These are phyloP conservation scores for Phaeotremella fagi DNA, from an alignment of 768 basidiomycete genomes.

Conservation along the genomic window DNA sequence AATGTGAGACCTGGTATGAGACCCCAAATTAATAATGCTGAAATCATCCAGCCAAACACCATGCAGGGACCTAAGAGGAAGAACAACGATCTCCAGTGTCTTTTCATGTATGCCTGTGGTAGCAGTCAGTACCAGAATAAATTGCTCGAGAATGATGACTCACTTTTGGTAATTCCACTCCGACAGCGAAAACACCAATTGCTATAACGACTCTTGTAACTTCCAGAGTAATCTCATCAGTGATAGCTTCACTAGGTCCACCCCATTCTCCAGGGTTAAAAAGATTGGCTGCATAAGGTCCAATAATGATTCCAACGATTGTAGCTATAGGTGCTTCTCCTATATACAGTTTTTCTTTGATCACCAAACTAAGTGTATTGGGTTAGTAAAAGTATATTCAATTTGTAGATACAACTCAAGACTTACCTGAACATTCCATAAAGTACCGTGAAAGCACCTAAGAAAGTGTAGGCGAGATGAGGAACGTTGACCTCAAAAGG, in stretches of 20 bases:
- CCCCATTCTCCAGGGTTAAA: conserved; percentile 81
- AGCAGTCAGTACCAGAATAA: background rate
- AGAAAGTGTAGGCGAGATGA: conserved; percentile 71
- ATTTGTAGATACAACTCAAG: no score
- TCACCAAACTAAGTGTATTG: conserved; percentile 71
- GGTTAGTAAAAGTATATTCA: no score
- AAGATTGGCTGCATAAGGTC: conserved; percentile 74
- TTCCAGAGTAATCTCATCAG: conserved; percentile 82
- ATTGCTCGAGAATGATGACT: conserved; percentile 13
- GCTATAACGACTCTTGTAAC: conserved; percentile 88
- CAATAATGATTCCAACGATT: conserved; percentile 84
- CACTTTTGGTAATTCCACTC: conserved; percentile 81
- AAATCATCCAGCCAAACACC: conserved; percentile 85
- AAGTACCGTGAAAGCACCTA: conserved; percentile 74
- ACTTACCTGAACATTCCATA: no score
- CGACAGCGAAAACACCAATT: conserved; percentile 95
- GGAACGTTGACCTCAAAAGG: conserved; percentile 62
- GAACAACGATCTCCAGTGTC: conserved; percentile 86
- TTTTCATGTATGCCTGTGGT: conserved; percentile 72
- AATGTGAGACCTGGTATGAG: conserved; percentile 85
- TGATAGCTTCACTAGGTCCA: conserved; percentile 49
- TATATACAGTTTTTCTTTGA: conserved; percentile 86
- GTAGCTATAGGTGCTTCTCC: conserved; percentile 97
- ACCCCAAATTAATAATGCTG: conserved; percentile 77
- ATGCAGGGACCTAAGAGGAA: conserved; percentile 62